Evolutionary conservation across 805 yeast species (phyloP).

Genomic region (Maudiozyma pseudohumilis): DNA sequence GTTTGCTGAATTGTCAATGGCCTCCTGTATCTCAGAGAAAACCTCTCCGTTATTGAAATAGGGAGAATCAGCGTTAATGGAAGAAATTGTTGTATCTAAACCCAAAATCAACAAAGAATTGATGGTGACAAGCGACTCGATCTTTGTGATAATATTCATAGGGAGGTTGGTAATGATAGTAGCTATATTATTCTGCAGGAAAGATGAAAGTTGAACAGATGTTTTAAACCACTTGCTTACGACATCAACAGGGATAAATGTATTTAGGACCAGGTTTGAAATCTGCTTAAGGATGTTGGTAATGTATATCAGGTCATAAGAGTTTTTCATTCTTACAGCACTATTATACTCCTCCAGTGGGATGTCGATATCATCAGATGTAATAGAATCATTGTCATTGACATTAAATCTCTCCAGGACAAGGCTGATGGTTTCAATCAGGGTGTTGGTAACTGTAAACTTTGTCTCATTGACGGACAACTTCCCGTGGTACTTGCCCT

Average conservation of each 20-base stretch:
- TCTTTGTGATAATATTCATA: conserved; percentile 1
- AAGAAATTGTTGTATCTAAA: conserved; percentile 39
- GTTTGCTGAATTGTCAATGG: conserved; percentile 6
- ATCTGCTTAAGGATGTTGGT: conserved; percentile 30
- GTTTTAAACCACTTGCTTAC: conserved; percentile 44
- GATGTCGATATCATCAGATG: neutral
- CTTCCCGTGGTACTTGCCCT: conserved; percentile 10
- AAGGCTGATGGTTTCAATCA: conserved; percentile 9
- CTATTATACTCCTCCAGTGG: conserved; percentile 8
- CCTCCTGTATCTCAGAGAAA: conserved; percentile 34
- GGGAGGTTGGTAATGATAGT: conserved; percentile 4
- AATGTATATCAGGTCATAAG: conserved; percentile 29
- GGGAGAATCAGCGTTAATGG: conserved; percentile 29
- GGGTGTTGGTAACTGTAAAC: conserved; percentile 15
- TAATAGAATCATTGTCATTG: conserved; percentile 1
- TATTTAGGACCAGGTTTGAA: conserved; percentile 33
- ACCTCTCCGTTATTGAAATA: conserved; percentile 33
- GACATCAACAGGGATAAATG: conserved; percentile 25
- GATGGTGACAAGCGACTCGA: conserved; percentile 12
- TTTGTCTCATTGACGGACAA: conserved; percentile 4
- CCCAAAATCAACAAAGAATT: conserved; percentile 47
- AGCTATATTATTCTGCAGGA: conserved; percentile 5
- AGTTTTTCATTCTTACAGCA: conserved; percentile 18
- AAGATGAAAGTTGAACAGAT: conserved; percentile 5
- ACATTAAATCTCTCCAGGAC: conserved; percentile 1